These are phyloP conservation scores for Bothriochloa decipiens DNA, from an alignment of 176 grass and related monocot genomes.

Conservation along the genomic window DNA sequence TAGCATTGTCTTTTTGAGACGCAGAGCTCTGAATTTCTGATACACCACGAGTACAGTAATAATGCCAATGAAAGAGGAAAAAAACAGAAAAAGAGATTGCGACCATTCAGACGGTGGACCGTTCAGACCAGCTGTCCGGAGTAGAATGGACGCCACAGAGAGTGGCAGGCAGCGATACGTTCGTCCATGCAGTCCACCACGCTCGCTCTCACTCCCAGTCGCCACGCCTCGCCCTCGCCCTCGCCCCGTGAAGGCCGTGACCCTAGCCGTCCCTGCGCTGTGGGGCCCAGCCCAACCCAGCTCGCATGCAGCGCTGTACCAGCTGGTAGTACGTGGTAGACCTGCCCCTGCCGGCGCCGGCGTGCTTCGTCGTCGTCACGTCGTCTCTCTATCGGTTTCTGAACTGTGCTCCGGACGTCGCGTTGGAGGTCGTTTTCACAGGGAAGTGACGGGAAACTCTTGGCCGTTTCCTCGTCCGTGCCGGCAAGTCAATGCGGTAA, in stretches of 20 bases:
- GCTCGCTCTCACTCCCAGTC: neutral
- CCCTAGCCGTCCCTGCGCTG: neutral
- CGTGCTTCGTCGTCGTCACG: neutral
- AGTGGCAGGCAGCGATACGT: conserved; percentile 12
- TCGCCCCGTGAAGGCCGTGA: conserved; percentile 4
- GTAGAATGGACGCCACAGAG: conserved; percentile 56
- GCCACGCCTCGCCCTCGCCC: neutral
- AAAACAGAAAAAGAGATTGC: neutral
- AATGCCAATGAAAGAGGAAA: neutral
- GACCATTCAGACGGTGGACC: conserved; percentile 25
- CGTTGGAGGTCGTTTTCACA: conserved; percentile 30
- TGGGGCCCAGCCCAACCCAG: neutral
- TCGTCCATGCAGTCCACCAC: conserved; percentile 11
- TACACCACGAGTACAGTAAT: neutral
- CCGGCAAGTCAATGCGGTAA: conserved; percentile 34
- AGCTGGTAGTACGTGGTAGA: neutral
- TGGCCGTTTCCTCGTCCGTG: neutral
- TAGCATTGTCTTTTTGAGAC: neutral
- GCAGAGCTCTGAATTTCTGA: conserved; percentile 26
- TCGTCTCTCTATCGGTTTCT: neutral
- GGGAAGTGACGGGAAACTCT: conserved; percentile 8
- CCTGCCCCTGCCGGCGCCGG: neutral
- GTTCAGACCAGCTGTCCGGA: conserved; percentile 48
- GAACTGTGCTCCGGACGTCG: neutral
- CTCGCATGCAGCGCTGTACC: neutral